Conservation (phyloP, 2,329 filamentous ascomycete genomes). For the Fusarium mundagurra region DNA sequence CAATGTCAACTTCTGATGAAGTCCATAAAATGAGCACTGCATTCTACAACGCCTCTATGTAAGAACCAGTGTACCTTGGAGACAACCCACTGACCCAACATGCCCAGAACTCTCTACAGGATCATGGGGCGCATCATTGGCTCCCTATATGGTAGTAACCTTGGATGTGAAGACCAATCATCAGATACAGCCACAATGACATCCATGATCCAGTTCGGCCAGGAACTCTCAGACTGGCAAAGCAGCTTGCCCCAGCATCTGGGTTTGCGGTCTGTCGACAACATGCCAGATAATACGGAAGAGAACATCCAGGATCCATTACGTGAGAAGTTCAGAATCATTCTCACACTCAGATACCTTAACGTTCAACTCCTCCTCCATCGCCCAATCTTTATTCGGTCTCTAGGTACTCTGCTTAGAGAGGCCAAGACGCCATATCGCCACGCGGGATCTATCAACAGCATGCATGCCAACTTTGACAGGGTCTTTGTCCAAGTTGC, state of each 20-base stretch:
- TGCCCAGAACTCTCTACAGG: constrained; percentile 11
- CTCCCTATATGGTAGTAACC: constrained; percentile 22
- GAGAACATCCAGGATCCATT: neutral
- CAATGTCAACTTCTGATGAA: neutral
- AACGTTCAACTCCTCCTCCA: constrained; percentile 4
- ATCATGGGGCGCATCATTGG: constrained; percentile 18
- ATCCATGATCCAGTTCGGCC: constrained; percentile 16
- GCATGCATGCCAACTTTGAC: constrained; percentile 22
- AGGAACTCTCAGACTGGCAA: constrained; percentile 29
- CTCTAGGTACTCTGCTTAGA: neutral
- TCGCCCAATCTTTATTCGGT: neutral
- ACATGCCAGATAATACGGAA: neutral
- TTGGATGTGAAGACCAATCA: constrained; percentile 13
- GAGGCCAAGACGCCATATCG: neutral
- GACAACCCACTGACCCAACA: neutral
- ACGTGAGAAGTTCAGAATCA: neutral
- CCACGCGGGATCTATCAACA: neutral
- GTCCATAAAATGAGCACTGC: constrained; percentile 1
- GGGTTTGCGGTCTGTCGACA: neutral
- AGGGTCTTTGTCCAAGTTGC: constrained; percentile 4
- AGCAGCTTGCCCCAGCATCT: neutral
- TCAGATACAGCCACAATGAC: constrained; percentile 7
- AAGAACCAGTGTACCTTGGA: rapidly evolving
- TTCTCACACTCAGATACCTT: neutral
- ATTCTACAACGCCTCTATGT: constrained; percentile 30